A percentile compares a stretch with the other conserved stretches of the same genome.
phyloP scores from a whole-genome alignment of 2,329 filamentous ascomycete genomes.

The Periconia macrospinosa region DNA sequence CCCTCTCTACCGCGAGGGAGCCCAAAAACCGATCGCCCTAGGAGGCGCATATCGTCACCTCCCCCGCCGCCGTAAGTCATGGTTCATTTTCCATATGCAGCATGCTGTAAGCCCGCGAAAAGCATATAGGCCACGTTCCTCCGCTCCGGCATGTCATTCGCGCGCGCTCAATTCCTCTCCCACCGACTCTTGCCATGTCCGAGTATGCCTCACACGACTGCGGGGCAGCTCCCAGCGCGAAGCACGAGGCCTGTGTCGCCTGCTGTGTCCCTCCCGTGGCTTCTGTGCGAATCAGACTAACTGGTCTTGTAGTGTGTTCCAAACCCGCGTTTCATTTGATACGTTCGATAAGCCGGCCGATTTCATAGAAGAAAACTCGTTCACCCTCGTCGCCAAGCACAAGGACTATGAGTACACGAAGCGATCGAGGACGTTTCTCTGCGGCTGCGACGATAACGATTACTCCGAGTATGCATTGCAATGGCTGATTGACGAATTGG shows the following conservation, averaged over 20 bases:
- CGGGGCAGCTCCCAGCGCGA: slow-evolving; percentile 19
- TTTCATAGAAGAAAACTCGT: slow-evolving; percentile 60
- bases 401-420: slow-evolving; percentile 80
- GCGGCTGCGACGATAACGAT: slow-evolving; percentile 85
- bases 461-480: slow-evolving; percentile 92
- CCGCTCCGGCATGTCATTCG: slow-evolving; percentile 6
- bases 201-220: slow-evolving; percentile 25
- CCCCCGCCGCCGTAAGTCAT: slow-evolving; percentile 46
- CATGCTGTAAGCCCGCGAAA: slow-evolving; percentile 3
- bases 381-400: slow-evolving; percentile 84
- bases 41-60: slow-evolving; percentile 43
- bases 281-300: slow-evolving; percentile 14
- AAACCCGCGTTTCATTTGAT: slow-evolving; percentile 72
- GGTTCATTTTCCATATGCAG: slow-evolving; percentile 2
- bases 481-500: slow-evolving; percentile 88
- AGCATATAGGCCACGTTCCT: slow-evolving; percentile 11
- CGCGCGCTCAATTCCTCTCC: background rate
- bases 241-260: slow-evolving; percentile 19
- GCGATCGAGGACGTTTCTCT: slow-evolving; percentile 84
- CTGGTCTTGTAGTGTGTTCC: slow-evolving; percentile 57
- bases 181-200: slow-evolving; percentile 17
- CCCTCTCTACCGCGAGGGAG: slow-evolving; percentile 33
- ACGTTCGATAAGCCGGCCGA: slow-evolving; percentile 71
- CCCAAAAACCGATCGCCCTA: slow-evolving; percentile 32
- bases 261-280: slow-evolving; percentile 21